Evolutionary conservation across 2,329 filamentous ascomycete genomes (phyloP).

Genomic region (Alternaria triticina): DNA sequence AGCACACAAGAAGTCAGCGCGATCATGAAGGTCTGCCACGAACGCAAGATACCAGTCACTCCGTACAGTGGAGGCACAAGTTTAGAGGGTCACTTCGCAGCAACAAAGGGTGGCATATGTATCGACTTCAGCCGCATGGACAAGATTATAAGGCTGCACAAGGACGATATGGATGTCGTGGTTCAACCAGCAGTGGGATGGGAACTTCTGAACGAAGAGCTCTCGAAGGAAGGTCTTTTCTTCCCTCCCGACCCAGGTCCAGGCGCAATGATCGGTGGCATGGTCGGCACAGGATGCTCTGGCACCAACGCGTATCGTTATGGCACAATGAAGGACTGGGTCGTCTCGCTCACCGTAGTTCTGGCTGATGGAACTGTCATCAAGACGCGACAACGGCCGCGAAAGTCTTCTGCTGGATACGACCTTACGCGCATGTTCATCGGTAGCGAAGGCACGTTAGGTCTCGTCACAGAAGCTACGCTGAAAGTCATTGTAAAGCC

Average conservation of each 20-base stretch:
- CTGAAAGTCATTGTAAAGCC: slow-evolving; percentile 86
- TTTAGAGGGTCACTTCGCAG: slow-evolving; percentile 85
- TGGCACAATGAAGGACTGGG: slow-evolving; percentile 95
- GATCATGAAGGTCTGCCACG: slow-evolving; percentile 88
- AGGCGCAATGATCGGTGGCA: slow-evolving; percentile 89
- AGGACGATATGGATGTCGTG: slow-evolving; percentile 67
- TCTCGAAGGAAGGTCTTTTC: slow-evolving; percentile 76
- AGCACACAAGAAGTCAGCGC: slow-evolving; percentile 83
- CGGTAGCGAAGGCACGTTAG: slow-evolving; percentile 89
- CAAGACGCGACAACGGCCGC: slow-evolving; percentile 84
- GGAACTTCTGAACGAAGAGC: slow-evolving; percentile 81
- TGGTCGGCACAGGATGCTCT: slow-evolving; percentile 77
- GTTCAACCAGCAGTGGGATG: slow-evolving; percentile 76
- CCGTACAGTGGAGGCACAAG: slow-evolving; percentile 88
- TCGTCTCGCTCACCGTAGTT: slow-evolving; percentile 83
- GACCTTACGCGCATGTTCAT: slow-evolving; percentile 90
- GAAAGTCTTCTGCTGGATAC: slow-evolving; percentile 91
- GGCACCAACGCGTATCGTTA: slow-evolving; percentile 93
- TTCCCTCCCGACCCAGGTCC: slow-evolving; percentile 92
- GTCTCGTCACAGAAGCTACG: slow-evolving; percentile 88
- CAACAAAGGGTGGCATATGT: slow-evolving; percentile 82
- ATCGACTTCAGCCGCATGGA: slow-evolving; percentile 89
- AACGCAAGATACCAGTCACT: slow-evolving; percentile 80
- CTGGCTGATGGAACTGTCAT: slow-evolving; percentile 89
- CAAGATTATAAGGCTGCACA: slow-evolving; percentile 76